A percentile compares a stretch with the other conserved stretches of the same genome.
These are phyloP conservation scores for Posidonia oceanica DNA, from an alignment of 116 monocot genomes.

Conservation along the genomic window DNA sequence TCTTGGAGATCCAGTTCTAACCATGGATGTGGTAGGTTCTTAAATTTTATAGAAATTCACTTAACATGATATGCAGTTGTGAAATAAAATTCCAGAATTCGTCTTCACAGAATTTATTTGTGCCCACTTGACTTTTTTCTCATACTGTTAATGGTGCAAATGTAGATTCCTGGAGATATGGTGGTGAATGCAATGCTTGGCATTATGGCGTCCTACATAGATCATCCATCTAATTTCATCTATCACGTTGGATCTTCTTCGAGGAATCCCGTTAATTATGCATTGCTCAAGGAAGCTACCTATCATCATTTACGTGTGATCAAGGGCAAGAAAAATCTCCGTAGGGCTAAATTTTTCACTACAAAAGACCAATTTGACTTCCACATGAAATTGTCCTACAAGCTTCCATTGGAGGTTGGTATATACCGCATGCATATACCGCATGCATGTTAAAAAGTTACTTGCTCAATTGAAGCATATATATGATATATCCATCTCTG, in stretches of 20 bases:
- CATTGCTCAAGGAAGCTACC: constrained; percentile 1
- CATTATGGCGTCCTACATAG: constrained; percentile 16
- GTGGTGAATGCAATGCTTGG: constrained; percentile 37
- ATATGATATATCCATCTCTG: background rate
- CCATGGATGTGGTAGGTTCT: constrained; percentile 8
- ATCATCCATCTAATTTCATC: constrained; percentile 12
- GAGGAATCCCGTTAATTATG: constrained; percentile 22
- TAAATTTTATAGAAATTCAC: too few relatives aligned
- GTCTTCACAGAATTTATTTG: too few relatives aligned
- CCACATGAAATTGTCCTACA: constrained; percentile 8
- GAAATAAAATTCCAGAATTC: too few relatives aligned
- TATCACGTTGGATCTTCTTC: constrained; percentile 36
- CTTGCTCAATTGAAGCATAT: background rate
- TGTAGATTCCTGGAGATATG: constrained; percentile 31
- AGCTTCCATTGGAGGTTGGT: constrained; percentile 5
- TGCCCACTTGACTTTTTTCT: too few relatives aligned
- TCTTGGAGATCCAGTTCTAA: background rate
- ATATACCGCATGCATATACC: background rate
- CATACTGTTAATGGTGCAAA: too few relatives aligned
- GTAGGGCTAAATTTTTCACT: constrained; percentile 13
- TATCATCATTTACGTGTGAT: constrained; percentile 6
- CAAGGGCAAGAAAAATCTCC: background rate
- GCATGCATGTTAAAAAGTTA: too few relatives aligned
- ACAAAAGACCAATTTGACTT: constrained; percentile 5
- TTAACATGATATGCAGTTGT: too few relatives aligned